Evolutionary conservation across 805 yeast genomes (phyloP).

Genomic region (Candida taoyuanica): DNA sequence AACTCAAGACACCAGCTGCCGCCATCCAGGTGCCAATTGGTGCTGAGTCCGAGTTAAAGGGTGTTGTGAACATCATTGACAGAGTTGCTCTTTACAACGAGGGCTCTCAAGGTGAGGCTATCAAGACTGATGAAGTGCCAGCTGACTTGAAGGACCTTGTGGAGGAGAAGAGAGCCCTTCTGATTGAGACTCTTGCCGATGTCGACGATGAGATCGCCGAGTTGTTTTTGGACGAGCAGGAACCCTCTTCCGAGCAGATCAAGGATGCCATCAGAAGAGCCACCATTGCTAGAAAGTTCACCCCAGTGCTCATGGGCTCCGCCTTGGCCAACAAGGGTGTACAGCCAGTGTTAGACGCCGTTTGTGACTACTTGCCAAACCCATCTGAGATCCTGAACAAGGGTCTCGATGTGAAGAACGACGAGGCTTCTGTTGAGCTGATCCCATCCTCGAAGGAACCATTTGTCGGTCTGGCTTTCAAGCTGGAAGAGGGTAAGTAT

Average conservation of each 20-base stretch:
- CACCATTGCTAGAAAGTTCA: conserved; percentile 91
- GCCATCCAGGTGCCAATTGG: conserved; percentile 99
- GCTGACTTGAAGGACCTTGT: conserved; percentile 75
- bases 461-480: conserved; percentile 96
- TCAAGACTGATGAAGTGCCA: conserved; percentile 69
- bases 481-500: conserved; percentile 95
- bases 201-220: conserved; percentile 98
- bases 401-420: conserved; percentile 69
- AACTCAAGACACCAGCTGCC: conserved; percentile 91
- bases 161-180: conserved; percentile 79
- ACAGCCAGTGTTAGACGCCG: conserved; percentile 94
- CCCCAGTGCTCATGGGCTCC: conserved; percentile 99
- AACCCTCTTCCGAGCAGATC: conserved; percentile 80
- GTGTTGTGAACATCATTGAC: conserved; percentile 88
- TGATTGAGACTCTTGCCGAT: conserved; percentile 94
- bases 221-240: conserved; percentile 82
- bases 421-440: conserved; percentile 66
- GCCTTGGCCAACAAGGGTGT: conserved; percentile 96
- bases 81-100: conserved; percentile 84
- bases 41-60: conserved; percentile 75
- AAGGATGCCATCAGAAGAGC: conserved; percentile 88
- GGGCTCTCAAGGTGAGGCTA: conserved; percentile 82
- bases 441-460: conserved; percentile 72
- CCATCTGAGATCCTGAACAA: conserved; percentile 91
- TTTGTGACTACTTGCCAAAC: conserved; percentile 91